These are phyloP conservation scores for Exophiala dermatitidis DNA, from an alignment of 2,329 filamentous ascomycete genomes.

Conservation along the genomic window DNA sequence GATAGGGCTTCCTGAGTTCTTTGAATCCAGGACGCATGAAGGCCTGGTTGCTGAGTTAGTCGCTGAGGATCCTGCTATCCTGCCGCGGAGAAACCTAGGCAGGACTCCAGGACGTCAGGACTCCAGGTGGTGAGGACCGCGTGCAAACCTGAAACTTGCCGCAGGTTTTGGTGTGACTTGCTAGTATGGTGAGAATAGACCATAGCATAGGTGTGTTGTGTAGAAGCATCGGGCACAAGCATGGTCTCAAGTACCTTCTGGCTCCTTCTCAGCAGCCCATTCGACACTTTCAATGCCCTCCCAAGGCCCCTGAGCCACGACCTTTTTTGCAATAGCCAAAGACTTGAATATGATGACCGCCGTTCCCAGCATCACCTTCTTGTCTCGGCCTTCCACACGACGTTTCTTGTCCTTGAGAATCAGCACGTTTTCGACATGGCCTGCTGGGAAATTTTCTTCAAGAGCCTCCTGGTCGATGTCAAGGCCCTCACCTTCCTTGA, in stretches of 20 bases:
- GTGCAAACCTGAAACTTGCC: neutral
- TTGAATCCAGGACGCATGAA: no score
- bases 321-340: slow-evolving; percentile 36
- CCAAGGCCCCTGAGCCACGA: slow-evolving; percentile 35
- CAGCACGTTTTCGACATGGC: slow-evolving; percentile 50
- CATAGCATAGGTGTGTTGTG: neutral
- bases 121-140: no score
- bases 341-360: slow-evolving; percentile 52
- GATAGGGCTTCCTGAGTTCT: no score
- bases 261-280: slow-evolving; percentile 51
- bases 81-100: no score
- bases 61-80: no score
- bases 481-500: slow-evolving; percentile 41
- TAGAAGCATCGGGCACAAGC: neutral
- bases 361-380: slow-evolving; percentile 46
- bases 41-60: no score
- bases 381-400: slow-evolving; percentile 43
- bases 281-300: slow-evolving; percentile 46
- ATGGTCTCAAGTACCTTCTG: slow-evolving; percentile 37
- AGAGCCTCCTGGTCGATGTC: slow-evolving; percentile 45
- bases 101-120: no score
- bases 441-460: slow-evolving; percentile 47
- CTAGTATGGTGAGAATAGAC: neutral
- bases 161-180: neutral
- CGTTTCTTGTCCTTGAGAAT: slow-evolving; percentile 49